Conservation (phyloP, 2,329 filamentous ascomycete genomes). For the Colletotrichum australisinense region DNA sequence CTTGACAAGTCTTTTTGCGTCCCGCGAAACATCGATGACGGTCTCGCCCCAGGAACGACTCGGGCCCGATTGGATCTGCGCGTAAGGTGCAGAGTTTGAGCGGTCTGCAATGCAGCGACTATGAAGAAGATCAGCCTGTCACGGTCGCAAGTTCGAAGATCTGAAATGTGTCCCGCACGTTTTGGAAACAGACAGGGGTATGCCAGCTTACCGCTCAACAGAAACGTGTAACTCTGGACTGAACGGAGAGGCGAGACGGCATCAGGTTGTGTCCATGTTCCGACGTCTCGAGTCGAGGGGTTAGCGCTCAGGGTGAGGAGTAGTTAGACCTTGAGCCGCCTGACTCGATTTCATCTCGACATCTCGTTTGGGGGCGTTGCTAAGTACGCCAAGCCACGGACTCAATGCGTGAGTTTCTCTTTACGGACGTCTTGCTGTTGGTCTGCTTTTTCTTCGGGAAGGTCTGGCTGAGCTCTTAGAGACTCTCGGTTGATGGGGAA, state of each 20-base stretch:
- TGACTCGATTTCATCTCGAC: conserved; percentile 23
- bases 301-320: neutral
- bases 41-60: neutral
- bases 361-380: conserved; percentile 3
- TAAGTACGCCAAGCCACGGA: conserved; percentile 17
- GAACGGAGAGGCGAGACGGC: conserved; percentile 15
- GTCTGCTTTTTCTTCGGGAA: neutral
- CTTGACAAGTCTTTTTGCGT: neutral
- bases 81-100: neutral
- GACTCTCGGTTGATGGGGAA: neutral
- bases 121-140: conserved; percentile 20
- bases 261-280: conserved; percentile 21
- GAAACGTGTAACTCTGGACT: conserved; percentile 1
- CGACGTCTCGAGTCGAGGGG: conserved; percentile 29
- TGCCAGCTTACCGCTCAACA: neutral
- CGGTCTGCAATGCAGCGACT: neutral
- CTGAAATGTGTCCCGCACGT: neutral
- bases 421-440: neutral
- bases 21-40: neutral
- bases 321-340: neutral
- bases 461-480: neutral
- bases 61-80: neutral
- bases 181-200: neutral
- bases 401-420: conserved; percentile 22
- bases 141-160: conserved; percentile 21